Evolutionary conservation across 495 filamentous ascomycete species (phyloP).

Genomic region (Rostrohypoxylon terebratum): DNA sequence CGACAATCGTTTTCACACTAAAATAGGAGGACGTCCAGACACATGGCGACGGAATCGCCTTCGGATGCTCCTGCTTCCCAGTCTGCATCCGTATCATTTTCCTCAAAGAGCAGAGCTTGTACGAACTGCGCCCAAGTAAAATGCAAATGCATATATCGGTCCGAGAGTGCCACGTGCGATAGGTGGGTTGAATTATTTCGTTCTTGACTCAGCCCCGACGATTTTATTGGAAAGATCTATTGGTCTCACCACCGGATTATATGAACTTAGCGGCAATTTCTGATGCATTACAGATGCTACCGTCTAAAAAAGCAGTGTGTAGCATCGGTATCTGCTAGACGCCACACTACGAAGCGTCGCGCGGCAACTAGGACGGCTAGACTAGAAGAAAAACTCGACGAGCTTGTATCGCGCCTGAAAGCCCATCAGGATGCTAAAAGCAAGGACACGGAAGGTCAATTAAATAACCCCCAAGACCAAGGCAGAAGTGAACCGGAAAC

Average conservation of each 20-base stretch:
- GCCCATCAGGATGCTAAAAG: constrained; percentile 32
- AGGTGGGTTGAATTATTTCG: constrained; percentile 49
- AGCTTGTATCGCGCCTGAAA: constrained; percentile 61
- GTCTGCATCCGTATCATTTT: constrained; percentile 10
- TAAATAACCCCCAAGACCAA: constrained; percentile 49
- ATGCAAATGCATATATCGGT: constrained; percentile 62
- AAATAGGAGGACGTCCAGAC: neutral
- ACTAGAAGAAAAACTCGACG: constrained; percentile 65
- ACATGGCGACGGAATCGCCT: constrained; percentile 10
- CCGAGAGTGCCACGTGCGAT: constrained; percentile 56
- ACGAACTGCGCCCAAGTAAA: constrained; percentile 65
- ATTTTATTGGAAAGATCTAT: neutral
- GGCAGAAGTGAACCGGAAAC: constrained; percentile 10
- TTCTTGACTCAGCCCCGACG: neutral
- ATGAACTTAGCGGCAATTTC: neutral
- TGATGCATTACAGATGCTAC: constrained; percentile 56
- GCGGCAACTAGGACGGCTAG: constrained; percentile 50
- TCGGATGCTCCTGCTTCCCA: constrained; percentile 9
- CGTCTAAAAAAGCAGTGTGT: constrained; percentile 61
- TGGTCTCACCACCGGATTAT: neutral
- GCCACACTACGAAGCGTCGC: constrained; percentile 45
- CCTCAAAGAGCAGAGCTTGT: constrained; percentile 59
- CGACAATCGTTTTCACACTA: neutral
- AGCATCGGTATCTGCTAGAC: constrained; percentile 51
- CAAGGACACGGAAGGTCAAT: constrained; percentile 48